A percentile compares a stretch with the other conserved stretches of the same genome.
Evolutionary conservation across 2,329 filamentous ascomycete species (phyloP).

Genomic region (Diaporthe capsici): DNA sequence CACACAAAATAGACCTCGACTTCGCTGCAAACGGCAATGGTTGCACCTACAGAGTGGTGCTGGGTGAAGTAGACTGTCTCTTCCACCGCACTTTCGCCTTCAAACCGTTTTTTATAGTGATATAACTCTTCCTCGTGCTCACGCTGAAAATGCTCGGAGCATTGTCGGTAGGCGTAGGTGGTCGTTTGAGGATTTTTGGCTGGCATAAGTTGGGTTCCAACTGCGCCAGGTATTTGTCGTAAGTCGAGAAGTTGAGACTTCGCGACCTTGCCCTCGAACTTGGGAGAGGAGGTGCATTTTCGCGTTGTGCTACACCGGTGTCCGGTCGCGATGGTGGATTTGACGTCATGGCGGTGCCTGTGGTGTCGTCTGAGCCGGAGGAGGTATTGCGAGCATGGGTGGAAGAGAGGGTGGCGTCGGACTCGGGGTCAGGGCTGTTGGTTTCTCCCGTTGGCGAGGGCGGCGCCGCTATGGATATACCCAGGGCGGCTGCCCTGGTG

Average conservation of each 20-base stretch:
- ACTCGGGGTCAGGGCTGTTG: slow-evolving; percentile 57
- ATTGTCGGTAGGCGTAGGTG: slow-evolving; percentile 48
- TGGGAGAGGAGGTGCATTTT: slow-evolving; percentile 43
- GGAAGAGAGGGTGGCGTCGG: slow-evolving; percentile 56
- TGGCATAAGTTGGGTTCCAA: slow-evolving; percentile 60
- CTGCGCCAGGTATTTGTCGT: slow-evolving; percentile 65
- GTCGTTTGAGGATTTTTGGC: slow-evolving; percentile 55
- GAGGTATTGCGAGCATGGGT: slow-evolving; percentile 62
- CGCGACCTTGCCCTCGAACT: slow-evolving; percentile 52
- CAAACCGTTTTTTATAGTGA: slow-evolving; percentile 61
- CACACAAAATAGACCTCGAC: not conserved
- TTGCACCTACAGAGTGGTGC: slow-evolving; percentile 35
- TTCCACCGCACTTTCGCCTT: slow-evolving; percentile 59
- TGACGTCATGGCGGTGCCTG: slow-evolving; percentile 58
- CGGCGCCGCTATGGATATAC: slow-evolving; percentile 51
- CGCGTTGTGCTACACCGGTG: slow-evolving; percentile 42
- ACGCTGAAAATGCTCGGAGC: slow-evolving; percentile 60
- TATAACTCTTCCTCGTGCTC: slow-evolving; percentile 60
- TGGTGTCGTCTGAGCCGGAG: slow-evolving; percentile 56
- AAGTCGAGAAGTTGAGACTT: slow-evolving; percentile 63
- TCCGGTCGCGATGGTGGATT: slow-evolving; percentile 57
- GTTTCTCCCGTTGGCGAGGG: slow-evolving; percentile 51
- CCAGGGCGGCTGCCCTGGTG: slow-evolving; percentile 53
- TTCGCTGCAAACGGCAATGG: not conserved
- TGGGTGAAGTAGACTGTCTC: slow-evolving; percentile 53